Conservation (phyloP, 2,329 filamentous ascomycete genomes). For the Gaeumannomyces tritici region DNA sequence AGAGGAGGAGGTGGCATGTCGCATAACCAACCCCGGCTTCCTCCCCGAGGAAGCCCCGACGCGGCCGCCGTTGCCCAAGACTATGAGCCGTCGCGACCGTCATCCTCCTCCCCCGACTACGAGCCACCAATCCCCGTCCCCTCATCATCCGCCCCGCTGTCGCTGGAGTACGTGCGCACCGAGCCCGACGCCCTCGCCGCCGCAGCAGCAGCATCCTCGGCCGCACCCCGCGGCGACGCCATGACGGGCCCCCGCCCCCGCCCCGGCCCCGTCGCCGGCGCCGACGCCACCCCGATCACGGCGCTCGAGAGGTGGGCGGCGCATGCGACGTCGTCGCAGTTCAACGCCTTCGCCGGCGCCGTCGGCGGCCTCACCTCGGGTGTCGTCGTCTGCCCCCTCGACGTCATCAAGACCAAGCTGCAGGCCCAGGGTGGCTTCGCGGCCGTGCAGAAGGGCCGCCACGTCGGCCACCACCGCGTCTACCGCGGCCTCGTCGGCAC, state of each 20-base stretch:
- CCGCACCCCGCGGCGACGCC: background rate
- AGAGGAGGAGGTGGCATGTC: conserved; percentile 2
- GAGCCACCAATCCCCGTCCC: background rate
- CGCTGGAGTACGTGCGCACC: background rate
- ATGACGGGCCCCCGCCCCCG: conserved; percentile 17
- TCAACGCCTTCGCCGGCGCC: conserved; percentile 82
- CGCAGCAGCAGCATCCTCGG: background rate
- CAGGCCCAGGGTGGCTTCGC: conserved; percentile 86
- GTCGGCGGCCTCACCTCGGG: conserved; percentile 87
- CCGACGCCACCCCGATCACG: conserved; percentile 19
- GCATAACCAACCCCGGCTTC: conserved; percentile 1
- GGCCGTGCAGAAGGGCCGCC: conserved; percentile 36
- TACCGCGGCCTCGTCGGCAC: conserved; percentile 87
- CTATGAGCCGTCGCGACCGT: background rate
- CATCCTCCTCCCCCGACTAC: background rate
- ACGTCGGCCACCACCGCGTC: conserved; percentile 45
- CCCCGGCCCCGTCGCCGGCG: conserved; percentile 4
- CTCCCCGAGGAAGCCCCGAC: background rate
- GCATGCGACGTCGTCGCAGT: conserved; percentile 48
- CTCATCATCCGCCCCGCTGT: background rate
- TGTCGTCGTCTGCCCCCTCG: conserved; percentile 89
- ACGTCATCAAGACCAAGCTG: conserved; percentile 98
- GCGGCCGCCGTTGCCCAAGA: background rate
- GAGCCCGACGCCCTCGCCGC: background rate
- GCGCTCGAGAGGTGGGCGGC: conserved; percentile 46